phyloP scores from a whole-genome alignment of 305 asterid genomes.

The Fraxinus paxiana region DNA sequence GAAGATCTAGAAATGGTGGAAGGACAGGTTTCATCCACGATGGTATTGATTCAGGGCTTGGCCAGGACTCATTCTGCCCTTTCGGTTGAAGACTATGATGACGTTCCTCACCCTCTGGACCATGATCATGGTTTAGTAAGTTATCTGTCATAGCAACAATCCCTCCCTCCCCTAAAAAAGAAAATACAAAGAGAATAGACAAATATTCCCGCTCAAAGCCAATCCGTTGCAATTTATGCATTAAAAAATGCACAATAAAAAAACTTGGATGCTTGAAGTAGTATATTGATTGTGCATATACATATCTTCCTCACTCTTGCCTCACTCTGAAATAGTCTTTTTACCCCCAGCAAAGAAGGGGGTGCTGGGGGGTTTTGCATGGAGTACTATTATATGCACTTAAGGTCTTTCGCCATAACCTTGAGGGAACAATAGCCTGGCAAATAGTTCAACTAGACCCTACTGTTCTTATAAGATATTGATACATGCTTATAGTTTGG shows the following conservation, averaged over 20 bases:
- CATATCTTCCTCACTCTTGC: not conserved
- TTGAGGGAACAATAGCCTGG: not conserved
- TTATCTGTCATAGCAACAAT: slow-evolving; percentile 5
- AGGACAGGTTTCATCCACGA: slow-evolving; percentile 61
- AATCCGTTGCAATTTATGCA: not conserved
- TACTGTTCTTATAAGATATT: not conserved
- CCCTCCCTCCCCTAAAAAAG: not conserved
- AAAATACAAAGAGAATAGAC: not conserved
- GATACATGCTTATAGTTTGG: not conserved
- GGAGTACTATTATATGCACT: not conserved
- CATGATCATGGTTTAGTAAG: slow-evolving; percentile 52
- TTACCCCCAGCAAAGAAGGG: not conserved
- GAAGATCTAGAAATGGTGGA: slow-evolving; percentile 55
- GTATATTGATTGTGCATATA: not conserved
- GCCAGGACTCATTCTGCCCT: slow-evolving; percentile 33
- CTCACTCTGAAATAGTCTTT: not conserved
- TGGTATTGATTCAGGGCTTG: slow-evolving; percentile 63
- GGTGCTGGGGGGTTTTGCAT: not conserved
- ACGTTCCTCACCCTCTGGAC: slow-evolving; percentile 35
- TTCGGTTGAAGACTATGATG: slow-evolving; percentile 49
- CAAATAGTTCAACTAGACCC: not conserved
- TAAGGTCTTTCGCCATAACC: not conserved
- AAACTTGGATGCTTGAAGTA: not conserved
- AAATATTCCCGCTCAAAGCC: not conserved
- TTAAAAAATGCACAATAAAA: not conserved